Conservation (phyloP, 768 basidiomycete genomes). For the Phanerochaete carnosa region DNA sequence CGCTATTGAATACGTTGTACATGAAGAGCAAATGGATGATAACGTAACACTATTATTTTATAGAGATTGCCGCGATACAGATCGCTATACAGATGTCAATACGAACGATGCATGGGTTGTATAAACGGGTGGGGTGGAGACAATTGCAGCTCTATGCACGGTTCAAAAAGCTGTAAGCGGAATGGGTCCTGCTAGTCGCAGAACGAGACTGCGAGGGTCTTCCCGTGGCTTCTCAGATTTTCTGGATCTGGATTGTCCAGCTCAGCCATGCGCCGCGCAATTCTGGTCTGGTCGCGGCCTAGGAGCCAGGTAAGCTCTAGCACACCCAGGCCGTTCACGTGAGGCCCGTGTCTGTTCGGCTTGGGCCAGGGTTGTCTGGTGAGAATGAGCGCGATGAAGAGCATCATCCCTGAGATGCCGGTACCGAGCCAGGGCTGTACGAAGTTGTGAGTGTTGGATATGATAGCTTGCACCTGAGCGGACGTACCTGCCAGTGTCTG, state of each 20-base stretch:
- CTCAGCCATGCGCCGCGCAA: neutral
- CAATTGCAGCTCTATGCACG: no score
- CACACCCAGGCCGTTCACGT: constrained; percentile 1
- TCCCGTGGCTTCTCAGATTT: neutral
- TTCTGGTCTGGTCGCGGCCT: neutral
- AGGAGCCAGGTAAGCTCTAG: constrained; percentile 10
- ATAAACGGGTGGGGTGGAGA: no score
- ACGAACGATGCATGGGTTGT: no score
- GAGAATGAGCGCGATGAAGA: constrained; percentile 5
- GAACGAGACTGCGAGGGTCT: neutral
- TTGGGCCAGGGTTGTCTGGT: neutral
- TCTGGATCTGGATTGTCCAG: neutral
- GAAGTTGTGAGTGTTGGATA: neutral
- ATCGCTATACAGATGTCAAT: no score
- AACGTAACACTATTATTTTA: no score
- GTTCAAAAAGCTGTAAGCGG: neutral
- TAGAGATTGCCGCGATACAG: no score
- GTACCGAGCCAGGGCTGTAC: constrained; percentile 4
- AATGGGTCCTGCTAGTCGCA: neutral
- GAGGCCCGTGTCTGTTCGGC: neutral
- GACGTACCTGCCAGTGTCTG: neutral
- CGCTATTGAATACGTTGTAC: no score
- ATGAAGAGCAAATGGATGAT: no score
- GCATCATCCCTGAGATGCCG: neutral
- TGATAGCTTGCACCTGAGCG: neutral